Evolutionary conservation across 345 rosid genomes (phyloP), one percentile per base, ranked within the genome.

Genomic region (Triadica sebifera): DNA sequence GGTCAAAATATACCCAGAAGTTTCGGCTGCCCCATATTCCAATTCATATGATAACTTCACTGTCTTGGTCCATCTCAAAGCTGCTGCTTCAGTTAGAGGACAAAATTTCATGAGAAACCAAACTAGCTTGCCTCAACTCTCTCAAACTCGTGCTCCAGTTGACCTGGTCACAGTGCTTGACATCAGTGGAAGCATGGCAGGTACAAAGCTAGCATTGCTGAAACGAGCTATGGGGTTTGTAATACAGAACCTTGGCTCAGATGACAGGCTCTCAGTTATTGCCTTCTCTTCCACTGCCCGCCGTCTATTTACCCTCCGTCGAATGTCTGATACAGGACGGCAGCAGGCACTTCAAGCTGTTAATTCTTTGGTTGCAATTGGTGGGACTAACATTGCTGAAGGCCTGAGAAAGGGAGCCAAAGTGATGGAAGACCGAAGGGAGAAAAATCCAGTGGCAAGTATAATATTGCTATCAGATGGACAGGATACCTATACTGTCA

Each of bases 171-270:
- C 97, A 0, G 95, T 93, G 37, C 98, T 96, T 75, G 99, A 96
- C 77, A 85, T 88, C 75, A 96, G 99, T 70, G 98, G 98, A 49
- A 96, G 99, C 85, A 96, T 96, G 98, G 94, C 99, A 0, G 99
- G 99, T 58, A 96, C 97, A 51, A 96, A 93, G 84, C 87, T 96
- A 34, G 99, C 97, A 55, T 76, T 96, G 80, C 87, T 96, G 5
- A 96, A 96, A 88, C 88, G 98, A 29, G 99, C 99, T 8, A 93
- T 93, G 99, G 99, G 98, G 6, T 96, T 96, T 74, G 96, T 96
- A 46, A 96, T 96, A 80, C 99, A 93, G 81, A 96, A 93, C 80
- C 97, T 96, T 64, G 91, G 98, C 29, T 86, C 87, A 60, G 83
- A 84, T 12, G 98, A 96, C 69, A 84, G 99, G 84, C 99, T 96